A percentile compares a stretch with the other conserved stretches of the same genome.
These are phyloP conservation scores for Candida sanyaensis DNA, from an alignment of 1,139 yeast genomes.

Conservation along the genomic window DNA sequence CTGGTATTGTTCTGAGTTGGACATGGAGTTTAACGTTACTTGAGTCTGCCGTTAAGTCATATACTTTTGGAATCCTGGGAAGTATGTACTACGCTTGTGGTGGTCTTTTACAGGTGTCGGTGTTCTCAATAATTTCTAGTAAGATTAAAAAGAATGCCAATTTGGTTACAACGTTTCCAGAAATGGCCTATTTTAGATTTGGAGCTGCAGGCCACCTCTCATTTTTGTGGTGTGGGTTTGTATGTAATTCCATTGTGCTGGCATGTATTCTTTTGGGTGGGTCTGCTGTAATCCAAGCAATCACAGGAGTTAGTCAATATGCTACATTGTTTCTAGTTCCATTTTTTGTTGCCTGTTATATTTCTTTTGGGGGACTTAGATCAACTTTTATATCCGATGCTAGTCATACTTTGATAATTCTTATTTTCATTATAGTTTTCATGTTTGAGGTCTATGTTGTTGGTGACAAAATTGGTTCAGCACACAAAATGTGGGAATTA, in stretches of 20 bases:
- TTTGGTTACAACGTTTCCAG: slow-evolving; percentile 41
- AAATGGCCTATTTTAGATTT: slow-evolving; percentile 37
- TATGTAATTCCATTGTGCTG: slow-evolving; percentile 38
- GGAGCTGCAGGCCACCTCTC: slow-evolving; percentile 39
- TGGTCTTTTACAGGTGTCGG: slow-evolving; percentile 35
- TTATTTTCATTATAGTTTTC: slow-evolving; percentile 41
- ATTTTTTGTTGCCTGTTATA: slow-evolving; percentile 37
- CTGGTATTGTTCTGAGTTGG: slow-evolving; percentile 39
- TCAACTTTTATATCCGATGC: slow-evolving; percentile 51
- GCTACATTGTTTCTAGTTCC: slow-evolving; percentile 40
- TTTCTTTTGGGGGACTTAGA: slow-evolving; percentile 46
- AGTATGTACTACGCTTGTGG: slow-evolving; percentile 34
- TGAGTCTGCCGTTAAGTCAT: slow-evolving; percentile 11
- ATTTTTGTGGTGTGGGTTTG: slow-evolving; percentile 37
- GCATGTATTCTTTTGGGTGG: slow-evolving; percentile 42
- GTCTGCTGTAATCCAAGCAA: slow-evolving; percentile 34
- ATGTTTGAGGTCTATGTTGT: slow-evolving; percentile 43
- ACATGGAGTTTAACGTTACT: slow-evolving; percentile 38
- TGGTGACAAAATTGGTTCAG: slow-evolving; percentile 46
- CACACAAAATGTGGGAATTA: slow-evolving; percentile 46
- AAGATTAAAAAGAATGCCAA: slow-evolving; percentile 41
- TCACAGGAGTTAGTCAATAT: slow-evolving; percentile 37
- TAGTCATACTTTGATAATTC: slow-evolving; percentile 42
- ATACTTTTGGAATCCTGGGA: slow-evolving; percentile 25
- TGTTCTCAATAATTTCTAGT: slow-evolving; percentile 38